Percentiles rank a stretch among this genome's conserved stretches.
Evolutionary conservation across 2,329 filamentous ascomycete genomes (phyloP).

Genomic region (Neurospora sp.): DNA sequence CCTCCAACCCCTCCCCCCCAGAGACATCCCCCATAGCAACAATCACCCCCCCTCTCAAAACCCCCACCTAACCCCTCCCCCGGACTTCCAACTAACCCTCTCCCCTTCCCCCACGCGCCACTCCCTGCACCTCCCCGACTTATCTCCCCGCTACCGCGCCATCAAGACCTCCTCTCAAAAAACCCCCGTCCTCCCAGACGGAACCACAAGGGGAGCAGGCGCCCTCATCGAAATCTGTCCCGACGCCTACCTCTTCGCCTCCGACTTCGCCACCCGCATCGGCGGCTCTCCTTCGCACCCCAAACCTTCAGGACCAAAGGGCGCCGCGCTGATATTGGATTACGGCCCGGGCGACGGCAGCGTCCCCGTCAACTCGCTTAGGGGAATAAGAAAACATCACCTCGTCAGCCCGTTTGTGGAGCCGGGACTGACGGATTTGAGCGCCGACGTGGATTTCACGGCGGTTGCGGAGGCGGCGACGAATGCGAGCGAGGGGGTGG

Average conservation of each 20-base stretch:
- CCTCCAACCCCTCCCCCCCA: slow-evolving; percentile 25
- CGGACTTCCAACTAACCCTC: slow-evolving; percentile 82
- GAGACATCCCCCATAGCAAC: slow-evolving; percentile 19
- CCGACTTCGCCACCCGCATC: slow-evolving; percentile 76
- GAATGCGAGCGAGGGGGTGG: slow-evolving; percentile 65
- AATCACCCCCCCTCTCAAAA: slow-evolving; percentile 36
- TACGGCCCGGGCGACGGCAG: slow-evolving; percentile 68
- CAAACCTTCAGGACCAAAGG: slow-evolving; percentile 33
- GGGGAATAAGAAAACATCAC: slow-evolving; percentile 73
- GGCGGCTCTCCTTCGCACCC: slow-evolving; percentile 51
- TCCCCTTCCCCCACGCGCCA: slow-evolving; percentile 70
- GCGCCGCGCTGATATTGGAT: slow-evolving; percentile 90
- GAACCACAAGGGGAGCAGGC: neutral
- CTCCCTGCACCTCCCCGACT: slow-evolving; percentile 74
- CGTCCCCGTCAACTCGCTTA: slow-evolving; percentile 80
- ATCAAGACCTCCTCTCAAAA: slow-evolving; percentile 47
- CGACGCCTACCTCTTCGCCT: slow-evolving; percentile 69
- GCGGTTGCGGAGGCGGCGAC: slow-evolving; percentile 76
- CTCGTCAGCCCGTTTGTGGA: slow-evolving; percentile 69
- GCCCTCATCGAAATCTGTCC: slow-evolving; percentile 78
- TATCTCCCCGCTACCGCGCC: slow-evolving; percentile 67
- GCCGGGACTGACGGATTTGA: slow-evolving; percentile 79
- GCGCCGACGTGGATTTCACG: slow-evolving; percentile 87
- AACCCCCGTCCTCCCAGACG: neutral
- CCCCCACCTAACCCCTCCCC: slow-evolving; percentile 38